phyloP scores from a whole-genome alignment of 345 rosid species.

The Cardamine occulta region DNA sequence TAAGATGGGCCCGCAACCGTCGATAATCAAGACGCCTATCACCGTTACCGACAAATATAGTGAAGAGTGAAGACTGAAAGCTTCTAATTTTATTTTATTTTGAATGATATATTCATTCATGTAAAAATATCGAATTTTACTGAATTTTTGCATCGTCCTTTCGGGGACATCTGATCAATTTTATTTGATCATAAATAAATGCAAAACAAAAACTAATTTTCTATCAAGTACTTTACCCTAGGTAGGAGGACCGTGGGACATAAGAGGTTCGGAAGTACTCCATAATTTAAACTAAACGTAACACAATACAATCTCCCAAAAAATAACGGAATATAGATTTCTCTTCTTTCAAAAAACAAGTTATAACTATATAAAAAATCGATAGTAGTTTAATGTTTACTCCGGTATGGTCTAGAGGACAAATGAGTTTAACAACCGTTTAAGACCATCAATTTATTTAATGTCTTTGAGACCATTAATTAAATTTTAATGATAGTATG shows the following conservation, averaged over 20 bases:
- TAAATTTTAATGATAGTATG: too few relatives aligned
- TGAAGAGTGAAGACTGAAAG: constrained; percentile 7
- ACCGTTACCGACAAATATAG: constrained; percentile 40
- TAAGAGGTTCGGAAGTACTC: constrained; percentile 13
- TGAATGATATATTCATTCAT: not conserved
- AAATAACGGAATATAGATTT: not conserved
- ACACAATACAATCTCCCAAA: too few relatives aligned
- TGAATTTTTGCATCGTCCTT: constrained; percentile 23
- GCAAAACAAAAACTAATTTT: not conserved
- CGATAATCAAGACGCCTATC: constrained; percentile 24
- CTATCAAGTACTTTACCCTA: not conserved
- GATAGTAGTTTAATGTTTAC: not conserved
- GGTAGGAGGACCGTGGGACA: constrained; percentile 13
- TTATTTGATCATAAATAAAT: not conserved
- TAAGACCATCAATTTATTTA: too few relatives aligned
- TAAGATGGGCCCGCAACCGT: constrained; percentile 35
- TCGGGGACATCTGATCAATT: constrained; percentile 23
- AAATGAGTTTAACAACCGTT: too few relatives aligned
- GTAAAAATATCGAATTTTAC: not conserved
- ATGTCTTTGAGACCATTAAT: too few relatives aligned
- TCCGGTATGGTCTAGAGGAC: too few relatives aligned
- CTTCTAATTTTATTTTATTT: not conserved
- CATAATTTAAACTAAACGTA: too few relatives aligned
- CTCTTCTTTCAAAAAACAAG: too few relatives aligned
- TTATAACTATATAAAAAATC: not conserved